phyloP scores from a whole-genome alignment of 2,329 filamentous ascomycete genomes.

The Coniella vitis region DNA sequence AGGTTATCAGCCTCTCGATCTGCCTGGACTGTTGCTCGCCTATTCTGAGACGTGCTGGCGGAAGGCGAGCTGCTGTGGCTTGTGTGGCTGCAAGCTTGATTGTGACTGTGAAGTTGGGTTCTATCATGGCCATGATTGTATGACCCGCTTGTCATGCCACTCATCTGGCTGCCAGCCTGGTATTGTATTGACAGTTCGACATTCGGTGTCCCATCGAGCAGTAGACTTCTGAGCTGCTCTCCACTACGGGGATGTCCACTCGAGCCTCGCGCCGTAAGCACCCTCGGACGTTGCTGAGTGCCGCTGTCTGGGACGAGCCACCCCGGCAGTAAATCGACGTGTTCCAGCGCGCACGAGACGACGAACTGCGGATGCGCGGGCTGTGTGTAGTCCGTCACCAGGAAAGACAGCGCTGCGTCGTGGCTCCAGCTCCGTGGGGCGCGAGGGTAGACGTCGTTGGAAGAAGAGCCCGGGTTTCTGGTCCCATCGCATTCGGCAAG shows the following conservation, averaged over 20 bases:
- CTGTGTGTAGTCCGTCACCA: conserved; percentile 12
- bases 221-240: conserved; percentile 11
- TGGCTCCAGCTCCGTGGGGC: conserved; percentile 11
- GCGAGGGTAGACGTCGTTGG: conserved; percentile 6
- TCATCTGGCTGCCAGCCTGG: background rate
- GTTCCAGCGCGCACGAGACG: conserved; percentile 13
- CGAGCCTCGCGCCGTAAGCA: conserved; percentile 6
- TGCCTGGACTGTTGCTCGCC: no score
- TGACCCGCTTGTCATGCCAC: no score
- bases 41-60: no score
- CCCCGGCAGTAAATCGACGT: conserved; percentile 7
- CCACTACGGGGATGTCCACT: conserved; percentile 8
- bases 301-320: conserved; percentile 6
- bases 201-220: conserved; percentile 13
- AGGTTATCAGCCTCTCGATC: no score
- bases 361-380: conserved; percentile 13
- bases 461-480: no score
- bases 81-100: no score
- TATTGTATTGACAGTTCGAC: conserved; percentile 9
- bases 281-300: background rate
- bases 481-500: no score
- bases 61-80: no score
- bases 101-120: no score
- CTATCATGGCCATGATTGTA: no score
- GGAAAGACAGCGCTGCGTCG: conserved; percentile 12